phyloP scores from a whole-genome alignment of 164 flowering plant species.

The Tetrastigma voinierianum region DNA sequence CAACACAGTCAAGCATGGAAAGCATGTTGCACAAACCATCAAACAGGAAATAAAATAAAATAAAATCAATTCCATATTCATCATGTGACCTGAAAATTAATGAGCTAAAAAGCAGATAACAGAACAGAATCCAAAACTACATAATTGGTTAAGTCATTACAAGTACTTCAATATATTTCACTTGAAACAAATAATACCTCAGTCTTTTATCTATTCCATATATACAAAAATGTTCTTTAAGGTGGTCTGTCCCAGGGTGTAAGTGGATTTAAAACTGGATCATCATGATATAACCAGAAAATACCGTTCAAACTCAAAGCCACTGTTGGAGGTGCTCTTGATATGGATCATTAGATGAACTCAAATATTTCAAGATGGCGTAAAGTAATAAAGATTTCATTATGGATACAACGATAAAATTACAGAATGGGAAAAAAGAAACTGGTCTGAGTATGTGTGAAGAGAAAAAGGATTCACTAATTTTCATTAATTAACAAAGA shows the following conservation, averaged over 20 bases:
- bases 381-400: not conserved
- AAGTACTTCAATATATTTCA: not conserved
- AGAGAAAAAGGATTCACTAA: too few species aligned
- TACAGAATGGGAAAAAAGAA: not conserved
- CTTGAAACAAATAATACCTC: conserved; percentile 54
- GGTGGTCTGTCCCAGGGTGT: conserved; percentile 99
- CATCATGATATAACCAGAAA: conserved; percentile 87
- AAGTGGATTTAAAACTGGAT: conserved; percentile 92
- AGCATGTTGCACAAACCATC: not conserved
- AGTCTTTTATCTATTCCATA: conserved; percentile 85
- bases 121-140: not conserved
- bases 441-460: not conserved
- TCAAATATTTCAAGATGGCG: not conserved
- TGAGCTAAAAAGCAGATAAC: not conserved
- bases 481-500: too few species aligned
- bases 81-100: too few species aligned
- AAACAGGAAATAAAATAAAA: too few species aligned
- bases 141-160: not conserved
- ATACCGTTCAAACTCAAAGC: conserved; percentile 3
- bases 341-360: too few species aligned
- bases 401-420: not conserved
- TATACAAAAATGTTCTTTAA: conserved; percentile 85
- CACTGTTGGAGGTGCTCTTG: not conserved
- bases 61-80: too few species aligned
- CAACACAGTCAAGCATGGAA: too few species aligned